A percentile compares a stretch with the other conserved stretches of the same genome.
Evolutionary conservation across 2,329 filamentous ascomycete species (phyloP).

Genomic region (Alternaria rosae): DNA sequence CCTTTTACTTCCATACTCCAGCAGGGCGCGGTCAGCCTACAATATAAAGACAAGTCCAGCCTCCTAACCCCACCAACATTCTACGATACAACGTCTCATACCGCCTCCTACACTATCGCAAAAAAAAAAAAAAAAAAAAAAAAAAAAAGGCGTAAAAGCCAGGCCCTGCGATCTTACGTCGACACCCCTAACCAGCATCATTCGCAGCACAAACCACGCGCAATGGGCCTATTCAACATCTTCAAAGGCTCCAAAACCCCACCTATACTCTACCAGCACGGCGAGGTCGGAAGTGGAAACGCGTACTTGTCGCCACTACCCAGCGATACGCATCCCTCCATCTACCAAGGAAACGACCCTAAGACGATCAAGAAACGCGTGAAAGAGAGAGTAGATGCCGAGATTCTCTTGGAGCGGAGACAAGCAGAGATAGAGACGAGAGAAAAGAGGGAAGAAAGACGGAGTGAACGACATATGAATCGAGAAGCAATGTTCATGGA

Average conservation of each 20-base stretch:
- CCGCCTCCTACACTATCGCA: neutral
- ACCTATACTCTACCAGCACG: neutral
- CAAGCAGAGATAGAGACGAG: too few relatives aligned
- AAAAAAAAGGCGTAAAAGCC: neutral
- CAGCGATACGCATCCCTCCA: too few relatives aligned
- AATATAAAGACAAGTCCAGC: neutral
- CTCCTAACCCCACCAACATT: neutral
- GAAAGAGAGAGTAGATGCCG: too few relatives aligned
- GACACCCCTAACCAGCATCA: neutral
- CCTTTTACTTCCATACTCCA: neutral
- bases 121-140: too few relatives aligned
- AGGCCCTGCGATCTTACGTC: neutral
- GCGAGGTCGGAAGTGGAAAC: neutral
- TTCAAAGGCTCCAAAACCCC: neutral
- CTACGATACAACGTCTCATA: neutral
- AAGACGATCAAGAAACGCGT: too few relatives aligned
- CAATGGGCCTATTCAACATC: neutral
- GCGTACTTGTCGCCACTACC: too few relatives aligned
- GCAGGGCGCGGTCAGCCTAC: fast-evolving
- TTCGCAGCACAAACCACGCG: neutral
- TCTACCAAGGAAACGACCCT: too few relatives aligned
- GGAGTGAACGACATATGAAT: too few relatives aligned
- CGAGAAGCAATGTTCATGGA: too few relatives aligned
- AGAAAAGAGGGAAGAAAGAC: too few relatives aligned
- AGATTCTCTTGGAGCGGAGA: too few relatives aligned